These are phyloP conservation scores for Phytophthora kernoviae DNA, from an alignment of 352 stramenopile genomes.

Conservation along the genomic window DNA sequence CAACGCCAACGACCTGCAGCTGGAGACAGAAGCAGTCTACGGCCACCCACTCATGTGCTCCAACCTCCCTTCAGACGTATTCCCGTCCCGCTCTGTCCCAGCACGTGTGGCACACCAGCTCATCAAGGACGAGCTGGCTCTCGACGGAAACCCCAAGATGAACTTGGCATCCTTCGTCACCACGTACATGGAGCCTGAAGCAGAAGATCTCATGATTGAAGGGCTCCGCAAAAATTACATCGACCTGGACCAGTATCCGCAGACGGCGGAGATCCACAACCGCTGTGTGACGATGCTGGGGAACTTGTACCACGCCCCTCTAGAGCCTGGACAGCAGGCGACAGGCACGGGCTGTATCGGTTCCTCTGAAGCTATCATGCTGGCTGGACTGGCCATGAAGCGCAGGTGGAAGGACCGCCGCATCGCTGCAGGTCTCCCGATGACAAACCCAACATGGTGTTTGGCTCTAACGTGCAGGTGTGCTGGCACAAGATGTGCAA, in stretches of 20 bases:
- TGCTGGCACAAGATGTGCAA: slow-evolving; percentile 96
- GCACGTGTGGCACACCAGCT: slow-evolving; percentile 86
- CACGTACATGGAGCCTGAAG: slow-evolving; percentile 92
- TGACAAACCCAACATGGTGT: slow-evolving; percentile 93
- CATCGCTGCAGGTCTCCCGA: slow-evolving; percentile 68
- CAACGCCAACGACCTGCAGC: slow-evolving; percentile 26
- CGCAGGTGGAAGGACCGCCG: slow-evolving; percentile 90
- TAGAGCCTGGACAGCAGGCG: slow-evolving; percentile 54
- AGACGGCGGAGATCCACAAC: slow-evolving; percentile 94
- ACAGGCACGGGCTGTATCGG: slow-evolving; percentile 91
- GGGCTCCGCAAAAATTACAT: slow-evolving; percentile 93
- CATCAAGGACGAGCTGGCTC: slow-evolving; percentile 89
- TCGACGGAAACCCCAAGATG: slow-evolving; percentile 91
- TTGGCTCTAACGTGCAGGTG: slow-evolving; percentile 92
- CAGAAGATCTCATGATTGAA: slow-evolving; percentile 90
- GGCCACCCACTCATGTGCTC: slow-evolving; percentile 84
- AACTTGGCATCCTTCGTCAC: slow-evolving; percentile 93
- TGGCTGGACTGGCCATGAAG: slow-evolving; percentile 91
- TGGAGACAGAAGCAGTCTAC: slow-evolving; percentile 71
- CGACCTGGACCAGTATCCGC: slow-evolving; percentile 92
- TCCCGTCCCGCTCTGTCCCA: slow-evolving; percentile 70
- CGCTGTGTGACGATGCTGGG: slow-evolving; percentile 92
- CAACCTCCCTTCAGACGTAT: slow-evolving; percentile 59
- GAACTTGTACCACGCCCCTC: slow-evolving; percentile 89
- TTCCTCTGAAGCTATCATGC: slow-evolving; percentile 93